Evolutionary conservation across 2,329 filamentous ascomycete genomes (phyloP).

Genomic region (Fusarium nematophilum): DNA sequence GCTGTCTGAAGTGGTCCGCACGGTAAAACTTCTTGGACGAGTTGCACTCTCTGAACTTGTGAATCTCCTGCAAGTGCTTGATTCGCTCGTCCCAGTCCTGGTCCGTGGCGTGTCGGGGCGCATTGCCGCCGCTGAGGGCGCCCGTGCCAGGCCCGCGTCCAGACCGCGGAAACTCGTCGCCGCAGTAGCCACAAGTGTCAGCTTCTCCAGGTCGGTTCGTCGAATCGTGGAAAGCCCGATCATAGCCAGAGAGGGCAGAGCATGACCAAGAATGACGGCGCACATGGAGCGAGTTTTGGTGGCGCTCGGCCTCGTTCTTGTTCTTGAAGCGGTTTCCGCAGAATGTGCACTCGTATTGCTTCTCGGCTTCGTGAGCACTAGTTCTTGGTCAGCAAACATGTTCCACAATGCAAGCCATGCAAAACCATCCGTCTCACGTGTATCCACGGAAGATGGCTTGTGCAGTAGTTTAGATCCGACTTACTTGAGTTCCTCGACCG

Average conservation of each 20-base stretch:
- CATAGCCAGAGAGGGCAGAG: conserved; percentile 80
- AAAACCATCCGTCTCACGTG: conserved; percentile 12
- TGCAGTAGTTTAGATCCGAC: conserved; percentile 43
- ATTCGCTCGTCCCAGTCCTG: conserved; percentile 90
- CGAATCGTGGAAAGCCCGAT: conserved; percentile 89
- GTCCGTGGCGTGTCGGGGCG: conserved; percentile 69
- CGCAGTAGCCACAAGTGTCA: conserved; percentile 95
- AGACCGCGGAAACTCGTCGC: conserved; percentile 80
- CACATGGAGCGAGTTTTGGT: conserved; percentile 94
- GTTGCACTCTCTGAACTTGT: conserved; percentile 99
- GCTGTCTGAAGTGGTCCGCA: conserved; percentile 97
- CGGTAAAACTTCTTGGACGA: conserved; percentile 98
- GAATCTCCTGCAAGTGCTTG: conserved; percentile 87
- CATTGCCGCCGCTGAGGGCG: conserved; percentile 49
- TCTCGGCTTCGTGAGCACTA: conserved; percentile 91
- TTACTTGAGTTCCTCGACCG: conserved; percentile 70
- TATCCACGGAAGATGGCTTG: conserved; percentile 12
- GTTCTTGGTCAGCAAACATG: conserved; percentile 38
- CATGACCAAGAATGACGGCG: conserved; percentile 97
- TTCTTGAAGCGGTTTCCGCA: conserved; percentile 98
- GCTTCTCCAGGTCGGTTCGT: conserved; percentile 71
- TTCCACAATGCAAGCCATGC: neutral
- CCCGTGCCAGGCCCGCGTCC: conserved; percentile 54
- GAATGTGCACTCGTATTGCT: conserved; percentile 93
- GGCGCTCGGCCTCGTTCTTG: conserved; percentile 96